A percentile compares a stretch with the other conserved stretches of the same genome.
Evolutionary conservation across 306 rosid genomes (phyloP).

Genomic region (Dicorynia guianensis): DNA sequence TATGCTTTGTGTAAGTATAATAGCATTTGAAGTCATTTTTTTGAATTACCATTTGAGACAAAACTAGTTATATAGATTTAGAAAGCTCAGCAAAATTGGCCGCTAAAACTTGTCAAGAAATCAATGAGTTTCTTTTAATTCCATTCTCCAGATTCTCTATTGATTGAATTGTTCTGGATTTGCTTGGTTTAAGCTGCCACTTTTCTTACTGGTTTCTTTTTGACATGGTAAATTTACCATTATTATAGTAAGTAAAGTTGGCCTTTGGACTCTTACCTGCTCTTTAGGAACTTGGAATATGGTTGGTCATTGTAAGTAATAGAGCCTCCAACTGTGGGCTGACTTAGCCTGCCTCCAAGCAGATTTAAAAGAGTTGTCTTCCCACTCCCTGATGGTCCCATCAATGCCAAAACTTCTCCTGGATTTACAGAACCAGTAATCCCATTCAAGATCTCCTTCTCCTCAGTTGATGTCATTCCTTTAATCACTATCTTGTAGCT

Average conservation of each 20-base stretch:
- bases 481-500: constrained; percentile 74
- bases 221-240: no score
- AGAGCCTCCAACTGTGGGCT: constrained; percentile 64
- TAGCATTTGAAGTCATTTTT: neutral
- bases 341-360: constrained; percentile 71
- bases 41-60: neutral
- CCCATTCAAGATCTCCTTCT: constrained; percentile 83
- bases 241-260: neutral
- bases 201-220: no score
- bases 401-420: constrained; percentile 92
- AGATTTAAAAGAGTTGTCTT: constrained; percentile 83
- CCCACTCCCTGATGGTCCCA: constrained; percentile 99
- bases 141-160: no score
- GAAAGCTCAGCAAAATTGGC: no score
- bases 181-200: no score
- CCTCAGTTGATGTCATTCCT: constrained; percentile 67
- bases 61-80: neutral
- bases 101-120: no score
- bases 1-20: neutral
- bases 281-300: constrained; percentile 79
- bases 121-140: no score
- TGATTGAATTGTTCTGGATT: no score
- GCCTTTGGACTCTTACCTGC: constrained; percentile 57
- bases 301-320: constrained; percentile 82
- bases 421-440: constrained; percentile 85